Conservation (phyloP, 139 green algal genomes). For the Tetradesmus lagerheimii region DNA sequence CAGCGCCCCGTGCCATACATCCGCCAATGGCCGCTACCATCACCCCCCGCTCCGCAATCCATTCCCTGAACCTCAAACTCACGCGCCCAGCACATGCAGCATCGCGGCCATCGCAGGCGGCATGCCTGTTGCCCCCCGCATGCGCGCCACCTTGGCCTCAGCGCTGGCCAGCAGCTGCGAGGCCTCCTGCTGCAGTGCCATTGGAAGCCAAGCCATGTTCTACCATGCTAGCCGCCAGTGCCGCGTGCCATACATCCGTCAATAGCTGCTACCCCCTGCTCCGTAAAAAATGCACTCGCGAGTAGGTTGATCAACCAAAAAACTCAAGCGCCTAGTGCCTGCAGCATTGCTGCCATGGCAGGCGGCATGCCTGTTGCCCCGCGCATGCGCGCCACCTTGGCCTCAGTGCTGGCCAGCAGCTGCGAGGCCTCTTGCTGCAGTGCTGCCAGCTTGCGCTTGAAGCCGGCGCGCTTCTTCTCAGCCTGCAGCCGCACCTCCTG, state of each 20-base stretch:
- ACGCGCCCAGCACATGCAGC: background rate
- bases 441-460: constrained; percentile 35
- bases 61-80: too few relatives aligned
- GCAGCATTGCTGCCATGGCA: background rate
- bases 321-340: background rate
- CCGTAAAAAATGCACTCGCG: too few relatives aligned
- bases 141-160: background rate
- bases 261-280: too few relatives aligned
- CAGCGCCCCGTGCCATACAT: too few relatives aligned
- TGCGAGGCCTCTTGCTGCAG: constrained; percentile 20
- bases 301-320: too few relatives aligned
- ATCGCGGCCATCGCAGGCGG: background rate
- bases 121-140: background rate
- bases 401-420: background rate
- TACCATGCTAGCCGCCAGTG: too few relatives aligned
- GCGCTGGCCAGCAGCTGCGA: background rate
- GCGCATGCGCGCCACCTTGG: background rate
- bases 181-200: constrained; percentile 31
- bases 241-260: too few relatives aligned
- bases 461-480: background rate
- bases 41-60: too few relatives aligned
- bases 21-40: too few relatives aligned
- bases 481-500: constrained; percentile 9
- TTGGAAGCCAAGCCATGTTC: too few relatives aligned
- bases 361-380: background rate